Conservation (phyloP, 2,329 filamentous ascomycete species). For the Botrytis squamosa region DNA sequence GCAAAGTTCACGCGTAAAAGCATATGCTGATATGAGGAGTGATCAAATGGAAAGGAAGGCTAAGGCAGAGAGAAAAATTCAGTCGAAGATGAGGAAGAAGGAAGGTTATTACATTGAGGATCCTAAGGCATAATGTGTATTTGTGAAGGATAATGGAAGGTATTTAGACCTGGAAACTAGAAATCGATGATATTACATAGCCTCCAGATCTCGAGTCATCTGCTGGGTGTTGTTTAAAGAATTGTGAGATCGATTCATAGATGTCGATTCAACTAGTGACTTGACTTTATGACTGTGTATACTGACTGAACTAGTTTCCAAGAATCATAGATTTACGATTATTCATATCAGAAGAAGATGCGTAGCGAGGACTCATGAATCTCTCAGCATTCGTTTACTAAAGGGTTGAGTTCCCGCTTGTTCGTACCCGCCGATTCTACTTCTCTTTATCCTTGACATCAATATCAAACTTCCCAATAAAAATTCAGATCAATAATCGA, state of each 20-base stretch:
- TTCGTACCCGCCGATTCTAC: too few relatives aligned
- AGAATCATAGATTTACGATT: neutral
- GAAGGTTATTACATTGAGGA: neutral
- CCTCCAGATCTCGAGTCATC: neutral
- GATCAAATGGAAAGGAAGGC: too few relatives aligned
- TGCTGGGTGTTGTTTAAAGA: neutral
- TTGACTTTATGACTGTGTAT: neutral
- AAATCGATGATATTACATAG: neutral
- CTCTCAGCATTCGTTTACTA: too few relatives aligned
- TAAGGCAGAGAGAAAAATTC: neutral
- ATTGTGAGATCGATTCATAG: neutral
- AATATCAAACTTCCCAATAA: too few relatives aligned
- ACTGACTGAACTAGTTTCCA: neutral
- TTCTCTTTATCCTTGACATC: too few relatives aligned
- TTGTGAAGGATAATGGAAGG: neutral
- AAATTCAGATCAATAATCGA: too few relatives aligned
- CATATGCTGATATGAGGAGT: neutral
- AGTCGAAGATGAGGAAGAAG: neutral
- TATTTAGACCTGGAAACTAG: neutral
- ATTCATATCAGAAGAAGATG: too few relatives aligned
- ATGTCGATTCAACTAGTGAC: too few relatives aligned
- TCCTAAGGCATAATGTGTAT: neutral
- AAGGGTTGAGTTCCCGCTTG: too few relatives aligned
- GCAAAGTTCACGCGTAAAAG: neutral
- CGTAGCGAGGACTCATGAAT: too few relatives aligned